Base-by-base conservation (phyloP, 2,329 filamentous ascomycete genomes). In the Hypoxylon sp. region DNA sequence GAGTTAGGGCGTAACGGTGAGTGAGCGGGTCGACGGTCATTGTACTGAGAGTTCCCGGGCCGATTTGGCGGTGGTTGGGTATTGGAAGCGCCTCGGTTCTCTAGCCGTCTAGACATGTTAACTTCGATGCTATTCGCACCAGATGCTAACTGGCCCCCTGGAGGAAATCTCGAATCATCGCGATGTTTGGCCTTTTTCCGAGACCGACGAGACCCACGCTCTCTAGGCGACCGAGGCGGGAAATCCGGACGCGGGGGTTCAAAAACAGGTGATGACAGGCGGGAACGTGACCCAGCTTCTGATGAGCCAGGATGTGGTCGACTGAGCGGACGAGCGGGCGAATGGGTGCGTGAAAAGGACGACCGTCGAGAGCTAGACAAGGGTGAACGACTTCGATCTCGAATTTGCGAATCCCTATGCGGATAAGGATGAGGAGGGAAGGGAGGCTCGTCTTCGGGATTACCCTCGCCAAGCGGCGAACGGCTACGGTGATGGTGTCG, bases 1-100 rank as follows among this genome's bases (percentile, higher is more conserved):
- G 87, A 84, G 22, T 84, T 83, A 70, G 83, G 81, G 73, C 88
- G 87, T 59, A 87, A 85, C 42, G 90, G 86, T n/a, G 89, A 89
- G 51, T 86, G 84, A 24, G 72, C 66, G 42, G 69, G 54, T 5
- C 71, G 79, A 31, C 77, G 68, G 48, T 84, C 82, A 22, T 79
- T 77, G 39, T 81, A 80, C 35, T 80, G 80, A 6, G 78, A 73
- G 63, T 80, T 81, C 35, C 78, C 74, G 17, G 80, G 71, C 69
- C 83, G 82, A 42, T 77, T 73, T 22, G 78, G 66, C n/a, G 75
- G 71, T 26, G 70, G 62, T 53, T 77, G 76, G 39, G 73, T 68
- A 55, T 80, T 80, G 61, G 81, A 81, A 42, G 79, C 78, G 31
- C 81, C 80, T 47, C 84, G 80, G 13, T 82, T 80, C 17, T 78